phyloP scores from a whole-genome alignment of 1,284 basidiomycete genomes.

The Entoloma clypeatum region DNA sequence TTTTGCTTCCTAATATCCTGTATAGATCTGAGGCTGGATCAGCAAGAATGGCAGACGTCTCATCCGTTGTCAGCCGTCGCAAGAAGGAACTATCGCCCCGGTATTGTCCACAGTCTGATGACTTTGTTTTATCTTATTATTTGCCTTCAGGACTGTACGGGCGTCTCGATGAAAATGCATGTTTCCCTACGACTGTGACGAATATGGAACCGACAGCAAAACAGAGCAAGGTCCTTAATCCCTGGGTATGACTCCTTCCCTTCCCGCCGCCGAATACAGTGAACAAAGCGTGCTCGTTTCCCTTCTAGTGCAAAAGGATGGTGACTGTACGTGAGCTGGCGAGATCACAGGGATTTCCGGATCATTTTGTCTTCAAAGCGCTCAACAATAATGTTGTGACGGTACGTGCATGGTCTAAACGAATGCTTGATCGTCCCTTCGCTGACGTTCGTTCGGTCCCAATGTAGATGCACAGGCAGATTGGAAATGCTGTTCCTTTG shows the following conservation, averaged over 20 bases:
- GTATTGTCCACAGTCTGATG: conserved; percentile 28
- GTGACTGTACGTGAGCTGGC: conserved; percentile 71
- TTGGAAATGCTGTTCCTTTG: conserved; percentile 74
- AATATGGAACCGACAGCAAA: conserved; percentile 74
- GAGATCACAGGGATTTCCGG: conserved; percentile 73
- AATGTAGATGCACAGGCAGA: conserved; percentile 66
- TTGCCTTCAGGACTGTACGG: conserved; percentile 58
- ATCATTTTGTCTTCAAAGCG: conserved; percentile 59
- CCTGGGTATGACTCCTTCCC: conserved; percentile 42
- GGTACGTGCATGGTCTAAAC: conserved; percentile 37
- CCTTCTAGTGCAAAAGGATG: conserved; percentile 55
- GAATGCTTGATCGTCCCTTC: background rate
- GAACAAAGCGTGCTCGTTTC: background rate
- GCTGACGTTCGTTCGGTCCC: conserved; percentile 5
- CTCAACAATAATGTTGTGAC: conserved; percentile 49
- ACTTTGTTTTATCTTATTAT: background rate
- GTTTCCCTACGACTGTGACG: conserved; percentile 69
- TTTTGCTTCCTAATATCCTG: background rate
- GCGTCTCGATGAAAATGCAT: conserved; percentile 47
- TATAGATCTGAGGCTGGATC: conserved; percentile 34
- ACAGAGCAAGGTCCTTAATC: conserved; percentile 63
- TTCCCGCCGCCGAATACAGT: background rate
- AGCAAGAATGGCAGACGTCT: conserved; percentile 49
- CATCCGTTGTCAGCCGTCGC: conserved; percentile 57
- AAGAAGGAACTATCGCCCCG: conserved; percentile 43